A percentile compares a stretch with the other conserved stretches of the same genome.
phyloP scores from a whole-genome alignment of 2,329 filamentous ascomycete species.

The Aureobasidium pullulans region DNA sequence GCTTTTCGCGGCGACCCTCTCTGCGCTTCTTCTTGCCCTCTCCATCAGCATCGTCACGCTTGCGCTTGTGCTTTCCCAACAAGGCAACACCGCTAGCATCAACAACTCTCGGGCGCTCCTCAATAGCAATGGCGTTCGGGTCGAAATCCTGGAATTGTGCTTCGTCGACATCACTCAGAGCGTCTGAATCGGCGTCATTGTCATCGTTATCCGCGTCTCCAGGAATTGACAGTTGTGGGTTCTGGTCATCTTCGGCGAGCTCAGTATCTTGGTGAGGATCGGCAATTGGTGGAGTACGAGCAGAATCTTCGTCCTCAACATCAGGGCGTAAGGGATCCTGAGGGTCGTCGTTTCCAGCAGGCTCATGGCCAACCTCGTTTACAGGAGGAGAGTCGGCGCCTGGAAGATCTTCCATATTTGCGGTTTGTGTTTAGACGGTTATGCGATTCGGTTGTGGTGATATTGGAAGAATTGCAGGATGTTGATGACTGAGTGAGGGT shows the following conservation, averaged over 20 bases:
- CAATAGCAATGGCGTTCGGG: conserved; percentile 52
- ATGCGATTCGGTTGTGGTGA: background rate
- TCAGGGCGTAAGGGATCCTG: conserved; percentile 39
- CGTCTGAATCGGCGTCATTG: conserved; percentile 53
- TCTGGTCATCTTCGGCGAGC: conserved; percentile 28
- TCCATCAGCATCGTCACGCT: conserved; percentile 54
- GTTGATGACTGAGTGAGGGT: background rate
- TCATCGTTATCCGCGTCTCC: conserved; percentile 34
- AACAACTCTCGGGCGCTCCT: conserved; percentile 52
- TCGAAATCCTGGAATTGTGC: conserved; percentile 60
- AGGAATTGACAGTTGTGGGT: conserved; percentile 14
- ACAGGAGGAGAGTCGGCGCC: conserved; percentile 29
- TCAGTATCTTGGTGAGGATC: conserved; percentile 40
- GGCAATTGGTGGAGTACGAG: conserved; percentile 36
- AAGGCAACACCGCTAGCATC: conserved; percentile 55
- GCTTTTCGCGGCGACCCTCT: conserved; percentile 47
- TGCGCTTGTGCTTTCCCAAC: conserved; percentile 57
- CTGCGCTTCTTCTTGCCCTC: conserved; percentile 65
- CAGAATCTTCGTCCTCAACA: conserved; percentile 41
- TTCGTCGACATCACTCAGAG: conserved; percentile 58
- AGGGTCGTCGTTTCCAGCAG: conserved; percentile 41
- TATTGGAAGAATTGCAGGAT: background rate
- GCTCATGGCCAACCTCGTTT: conserved; percentile 33
- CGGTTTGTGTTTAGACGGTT: background rate
- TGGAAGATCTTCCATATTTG: conserved; percentile 17